Percentiles rank a stretch among this genome's conserved stretches.
Evolutionary conservation across 75 land plant species (phyloP).

Genomic region (Cupressus sempervirens): DNA sequence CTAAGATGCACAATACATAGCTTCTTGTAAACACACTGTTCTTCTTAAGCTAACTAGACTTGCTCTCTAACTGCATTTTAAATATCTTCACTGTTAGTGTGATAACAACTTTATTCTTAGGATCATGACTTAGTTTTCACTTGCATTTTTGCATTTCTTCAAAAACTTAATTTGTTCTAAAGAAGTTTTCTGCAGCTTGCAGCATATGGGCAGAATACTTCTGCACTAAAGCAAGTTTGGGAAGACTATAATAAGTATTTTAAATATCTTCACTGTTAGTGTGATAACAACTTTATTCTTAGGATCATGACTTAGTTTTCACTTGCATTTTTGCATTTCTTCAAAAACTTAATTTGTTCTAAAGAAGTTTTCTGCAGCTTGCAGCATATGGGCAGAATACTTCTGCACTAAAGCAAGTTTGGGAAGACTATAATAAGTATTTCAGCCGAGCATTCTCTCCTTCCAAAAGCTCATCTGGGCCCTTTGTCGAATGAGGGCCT

Average conservation of each 20-base stretch:
- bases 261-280: not conserved
- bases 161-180: not conserved
- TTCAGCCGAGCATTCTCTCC: constrained; percentile 26
- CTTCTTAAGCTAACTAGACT: not conserved
- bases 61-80: not conserved
- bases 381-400: constrained; percentile 49
- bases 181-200: constrained; percentile 40
- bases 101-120: not conserved
- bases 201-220: constrained; percentile 41
- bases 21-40: not conserved
- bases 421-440: constrained; percentile 39
- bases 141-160: not conserved
- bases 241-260: constrained; percentile 29
- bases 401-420: constrained; percentile 42
- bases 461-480: constrained; percentile 43
- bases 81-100: not conserved
- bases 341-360: not conserved
- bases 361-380: constrained; percentile 32
- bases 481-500: constrained; percentile 42
- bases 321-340: not conserved
- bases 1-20: not conserved
- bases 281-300: not conserved
- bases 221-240: constrained; percentile 53
- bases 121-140: not conserved
- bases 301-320: not conserved